These are phyloP conservation scores for Cyclotella distinguenda DNA, from an alignment of 108 stramenopile species.

Conservation along the genomic window DNA sequence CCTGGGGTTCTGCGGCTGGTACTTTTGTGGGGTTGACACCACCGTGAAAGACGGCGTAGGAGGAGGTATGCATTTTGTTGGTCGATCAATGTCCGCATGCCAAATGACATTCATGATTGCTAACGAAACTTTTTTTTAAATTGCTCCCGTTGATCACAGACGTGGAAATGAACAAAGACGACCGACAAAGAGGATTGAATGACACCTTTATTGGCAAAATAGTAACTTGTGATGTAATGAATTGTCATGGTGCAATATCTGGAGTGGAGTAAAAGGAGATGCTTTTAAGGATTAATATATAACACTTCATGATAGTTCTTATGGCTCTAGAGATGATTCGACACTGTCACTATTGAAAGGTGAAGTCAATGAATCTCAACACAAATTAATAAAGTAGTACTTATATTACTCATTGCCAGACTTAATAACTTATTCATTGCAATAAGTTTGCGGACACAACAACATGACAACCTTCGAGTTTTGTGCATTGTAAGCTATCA, in stretches of 20 bases:
- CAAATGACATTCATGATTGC: too few relatives aligned
- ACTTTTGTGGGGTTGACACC: conserved; percentile 34
- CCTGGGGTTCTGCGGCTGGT: conserved; percentile 30
- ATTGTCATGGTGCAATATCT: not conserved
- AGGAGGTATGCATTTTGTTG: not conserved
- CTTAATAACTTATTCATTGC: not conserved
- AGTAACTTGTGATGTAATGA: conserved; percentile 6
- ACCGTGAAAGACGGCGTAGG: not conserved
- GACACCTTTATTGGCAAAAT: conserved; percentile 33
- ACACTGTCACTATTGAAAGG: not conserved
- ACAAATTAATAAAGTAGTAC: too few relatives aligned
- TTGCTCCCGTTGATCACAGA: not conserved
- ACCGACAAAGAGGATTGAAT: conserved; percentile 29
- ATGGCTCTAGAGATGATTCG: not conserved
- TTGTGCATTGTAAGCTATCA: not conserved
- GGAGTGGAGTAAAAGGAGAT: not conserved
- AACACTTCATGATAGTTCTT: not conserved
- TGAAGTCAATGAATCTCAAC: too few relatives aligned
- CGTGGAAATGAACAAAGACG: conserved; percentile 16
- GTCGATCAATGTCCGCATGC: not conserved
- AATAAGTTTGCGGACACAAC: too few relatives aligned
- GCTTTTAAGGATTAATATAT: not conserved
- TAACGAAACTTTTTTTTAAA: not conserved
- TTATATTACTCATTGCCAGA: not conserved
- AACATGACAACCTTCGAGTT: not conserved